Evolutionary conservation across 2,329 filamentous ascomycete species (phyloP), one percentile per base, ranked within the genome.

Genomic region (Onygenales sp.): DNA sequence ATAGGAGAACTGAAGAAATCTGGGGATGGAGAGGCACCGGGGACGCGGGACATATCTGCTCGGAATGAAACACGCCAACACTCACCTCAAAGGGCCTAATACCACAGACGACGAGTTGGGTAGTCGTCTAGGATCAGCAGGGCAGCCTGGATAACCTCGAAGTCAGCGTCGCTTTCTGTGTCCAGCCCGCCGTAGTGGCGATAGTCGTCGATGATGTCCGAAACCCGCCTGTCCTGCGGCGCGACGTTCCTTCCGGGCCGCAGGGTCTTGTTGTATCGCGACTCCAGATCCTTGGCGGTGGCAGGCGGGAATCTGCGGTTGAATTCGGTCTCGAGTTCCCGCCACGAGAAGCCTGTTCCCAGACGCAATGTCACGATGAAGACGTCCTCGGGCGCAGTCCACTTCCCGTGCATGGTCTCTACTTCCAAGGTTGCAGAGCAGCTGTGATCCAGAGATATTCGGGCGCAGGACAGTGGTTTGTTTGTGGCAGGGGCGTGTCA

Each of bases 231-330:
- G 14, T 50, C 21, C 10, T 47, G 48, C 32, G 27, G 33, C 14
- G 46, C 10, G 34, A 45, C n/a, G 11, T 42, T 34, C 27, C 34
- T 40, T 2, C 44, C 42, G 32, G 51, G 47, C 49, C 54, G 56
- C 33, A 57, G 45, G 34, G 39, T 50, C 52, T 58, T 59, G 40
- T 61, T 58, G 39, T 52, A 58, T 34, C 54, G 53, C 8, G 59
- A 59, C 37, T 61, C 59, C 42, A 58, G 45, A 49, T 60, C 57
- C 52, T 57, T 58, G 14, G 43, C 42, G 5, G 51, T 50, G 6
- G 8, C 37, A 8, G 42, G 40, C 2, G 42, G 32, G 45, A 61
- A 61, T 9, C 27, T 34, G 1, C n/a, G 36, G 34, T 53, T 37
- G 51, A 58, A 58, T 14, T 49, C 47, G 6, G 32, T 49, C 31